phyloP scores from a whole-genome alignment of 331 rosid species.

The Ulmus americana region DNA sequence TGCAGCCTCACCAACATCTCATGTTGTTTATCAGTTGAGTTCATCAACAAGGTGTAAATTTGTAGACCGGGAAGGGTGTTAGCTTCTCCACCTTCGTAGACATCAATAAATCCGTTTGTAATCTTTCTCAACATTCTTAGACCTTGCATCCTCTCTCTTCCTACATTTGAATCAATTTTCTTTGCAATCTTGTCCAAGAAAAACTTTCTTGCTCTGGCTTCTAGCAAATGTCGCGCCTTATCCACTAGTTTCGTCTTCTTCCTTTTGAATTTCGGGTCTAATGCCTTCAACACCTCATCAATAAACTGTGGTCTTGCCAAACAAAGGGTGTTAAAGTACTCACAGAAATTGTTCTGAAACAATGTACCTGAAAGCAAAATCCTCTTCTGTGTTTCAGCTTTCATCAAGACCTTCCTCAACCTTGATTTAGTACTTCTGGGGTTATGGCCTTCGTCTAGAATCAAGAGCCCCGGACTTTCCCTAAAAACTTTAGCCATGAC shows the following conservation, averaged over 20 bases:
- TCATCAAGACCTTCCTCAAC: conserved; percentile 83
- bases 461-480: conserved; percentile 77
- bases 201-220: conserved; percentile 72
- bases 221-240: conserved; percentile 42
- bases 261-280: conserved; percentile 64
- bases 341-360: conserved; percentile 93
- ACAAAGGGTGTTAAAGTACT: conserved; percentile 83
- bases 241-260: conserved; percentile 34
- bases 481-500: conserved; percentile 81
- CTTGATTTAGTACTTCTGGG: conserved; percentile 92
- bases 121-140: conserved; percentile 70
- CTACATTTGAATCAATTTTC: conserved; percentile 63
- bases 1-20: conserved; percentile 53
- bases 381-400: conserved; percentile 73
- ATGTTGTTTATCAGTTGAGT: conserved; percentile 66
- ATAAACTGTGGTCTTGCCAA: conserved; percentile 81
- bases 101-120: conserved; percentile 77
- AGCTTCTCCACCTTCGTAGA: conserved; percentile 68
- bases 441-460: conserved; percentile 93
- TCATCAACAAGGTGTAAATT: conserved; percentile 86
- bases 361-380: conserved; percentile 86
- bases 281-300: conserved; percentile 60
- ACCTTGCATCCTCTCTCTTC: conserved; percentile 67
- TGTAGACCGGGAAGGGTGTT: conserved; percentile 89
- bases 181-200: conserved; percentile 74